These are phyloP conservation scores for Truncatella angustata DNA, from an alignment of 2,329 filamentous ascomycete genomes.

Conservation along the genomic window DNA sequence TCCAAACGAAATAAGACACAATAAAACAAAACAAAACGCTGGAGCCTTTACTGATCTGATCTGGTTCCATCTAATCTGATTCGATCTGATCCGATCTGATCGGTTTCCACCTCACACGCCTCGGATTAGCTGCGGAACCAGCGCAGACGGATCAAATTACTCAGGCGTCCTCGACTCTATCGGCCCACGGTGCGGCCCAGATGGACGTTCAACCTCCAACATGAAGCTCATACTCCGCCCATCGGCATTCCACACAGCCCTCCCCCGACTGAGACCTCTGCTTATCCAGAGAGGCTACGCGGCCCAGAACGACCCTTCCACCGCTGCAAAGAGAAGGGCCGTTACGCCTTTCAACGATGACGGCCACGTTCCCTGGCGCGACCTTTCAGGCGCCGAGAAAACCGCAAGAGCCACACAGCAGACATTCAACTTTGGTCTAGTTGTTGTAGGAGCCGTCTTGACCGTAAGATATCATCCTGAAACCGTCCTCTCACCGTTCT, in stretches of 20 bases:
- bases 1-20: too few relatives aligned
- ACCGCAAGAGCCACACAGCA: conserved; percentile 84
- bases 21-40: too few relatives aligned
- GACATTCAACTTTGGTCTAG: conserved; percentile 80
- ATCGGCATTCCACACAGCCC: conserved; percentile 30
- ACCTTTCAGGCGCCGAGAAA: conserved; percentile 76
- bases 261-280: conserved; percentile 32
- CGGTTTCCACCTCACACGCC: too few relatives aligned
- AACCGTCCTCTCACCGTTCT: too few relatives aligned
- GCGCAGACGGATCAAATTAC: too few relatives aligned
- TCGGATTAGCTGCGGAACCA: too few relatives aligned
- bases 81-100: too few relatives aligned
- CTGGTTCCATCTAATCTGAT: too few relatives aligned
- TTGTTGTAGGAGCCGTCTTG: conserved; percentile 70
- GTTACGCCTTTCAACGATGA: conserved; percentile 87
- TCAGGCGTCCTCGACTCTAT: too few relatives aligned
- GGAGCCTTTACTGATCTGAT: too few relatives aligned
- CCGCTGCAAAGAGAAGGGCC: conserved; percentile 57
- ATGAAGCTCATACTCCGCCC: conserved; percentile 44
- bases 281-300: conserved; percentile 53
- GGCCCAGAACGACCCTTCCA: conserved; percentile 48
- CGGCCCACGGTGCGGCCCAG: conserved; percentile 16
- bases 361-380: conserved; percentile 75
- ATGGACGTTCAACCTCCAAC: conserved; percentile 36
- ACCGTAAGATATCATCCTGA: conserved; percentile 50